Base-by-base conservation (phyloP, 164 flowering plant species). In the Buxus sempervirens region DNA sequence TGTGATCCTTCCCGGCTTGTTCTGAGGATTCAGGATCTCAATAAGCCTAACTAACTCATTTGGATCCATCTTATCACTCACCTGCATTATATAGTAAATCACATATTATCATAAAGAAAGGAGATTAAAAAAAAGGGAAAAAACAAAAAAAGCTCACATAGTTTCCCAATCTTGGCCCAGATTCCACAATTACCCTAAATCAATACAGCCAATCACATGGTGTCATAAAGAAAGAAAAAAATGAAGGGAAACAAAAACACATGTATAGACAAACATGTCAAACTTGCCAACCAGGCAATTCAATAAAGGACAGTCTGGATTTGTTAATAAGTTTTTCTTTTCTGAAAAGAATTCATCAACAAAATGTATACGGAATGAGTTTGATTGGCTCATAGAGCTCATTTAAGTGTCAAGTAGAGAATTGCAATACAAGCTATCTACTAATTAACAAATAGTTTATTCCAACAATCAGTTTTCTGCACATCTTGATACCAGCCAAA, bases 31-130 rank as follows among this genome's bases (percentile, higher is more conserved):
- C 77, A 93, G 62, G 63, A 91, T 90, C 64, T 87, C 91, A 68
- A 89, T 84, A 68, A 90, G 90, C 83, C 84, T 86, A 32, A 90
- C 90, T 24, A 93, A 86, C 80, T 93, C 86, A 65, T 66, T 81
- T 16, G 96, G 97, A 74, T 90, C 83, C 98, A 93, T 93, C 80
- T 93, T 93, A 63, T 93, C 92, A 70, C 97, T 93, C 64, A 88
- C 96, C 98, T 93, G 86, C 77, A 79, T 24, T 64, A 68, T 15
- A n/a, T n/a, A n/a, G n/a, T n/a, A n/a, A n/a, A n/a, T n/a, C n/a
- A n/a, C n/a, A n/a, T n/a, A n/a, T n/a, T n/a, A n/a, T n/a, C n/a
- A n/a, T n/a, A n/a, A n/a, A n/a, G n/a, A n/a, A n/a, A n/a, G n/a
- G n/a, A n/a, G n/a, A n/a, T n/a, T n/a, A n/a, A n/a, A n/a, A n/a